Evolutionary conservation across 305 asterid genomes (phyloP).

Genomic region (Rubia peregrina): DNA sequence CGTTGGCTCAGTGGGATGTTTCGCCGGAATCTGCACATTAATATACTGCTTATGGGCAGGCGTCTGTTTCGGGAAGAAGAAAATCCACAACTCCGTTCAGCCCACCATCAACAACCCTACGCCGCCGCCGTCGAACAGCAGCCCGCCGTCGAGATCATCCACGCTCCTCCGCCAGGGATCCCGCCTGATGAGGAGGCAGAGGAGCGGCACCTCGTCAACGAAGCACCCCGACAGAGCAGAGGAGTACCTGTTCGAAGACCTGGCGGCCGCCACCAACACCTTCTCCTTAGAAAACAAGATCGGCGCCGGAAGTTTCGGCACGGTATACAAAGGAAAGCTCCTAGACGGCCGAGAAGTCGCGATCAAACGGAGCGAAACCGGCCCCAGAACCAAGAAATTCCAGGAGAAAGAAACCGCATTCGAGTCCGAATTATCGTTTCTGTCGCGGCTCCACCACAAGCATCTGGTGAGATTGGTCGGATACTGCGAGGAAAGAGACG

Average conservation of each 20-base stretch:
- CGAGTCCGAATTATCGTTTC: conserved; percentile 65
- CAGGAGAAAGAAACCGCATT: conserved; percentile 84
- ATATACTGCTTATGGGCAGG: conserved; percentile 70
- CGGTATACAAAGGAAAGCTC: conserved; percentile 72
- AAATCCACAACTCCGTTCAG: conserved; percentile 83
- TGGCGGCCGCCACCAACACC: conserved; percentile 51
- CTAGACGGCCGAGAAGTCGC: conserved; percentile 76
- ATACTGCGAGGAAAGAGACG: conserved; percentile 72
- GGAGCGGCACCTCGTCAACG: conserved; percentile 77
- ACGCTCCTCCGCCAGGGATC: conserved; percentile 83
- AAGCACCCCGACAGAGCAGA: conserved; percentile 75
- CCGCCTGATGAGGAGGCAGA: conserved; percentile 72
- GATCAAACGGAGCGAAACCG: conserved; percentile 62
- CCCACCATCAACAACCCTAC: conserved; percentile 47
- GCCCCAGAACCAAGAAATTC: conserved; percentile 60
- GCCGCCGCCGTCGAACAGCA: conserved; percentile 37
- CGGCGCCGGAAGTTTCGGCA: conserved; percentile 92
- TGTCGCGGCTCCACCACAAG: conserved; percentile 88
- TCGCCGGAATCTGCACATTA: conserved; percentile 65
- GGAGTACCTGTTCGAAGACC: conserved; percentile 63
- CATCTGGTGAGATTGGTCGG: conserved; percentile 82
- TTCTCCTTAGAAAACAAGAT: conserved; percentile 68
- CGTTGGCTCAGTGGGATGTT: conserved; percentile 70
- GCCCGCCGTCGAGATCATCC: conserved; percentile 67
- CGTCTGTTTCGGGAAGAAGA: conserved; percentile 76